A percentile compares a stretch with the other conserved stretches of the same genome.
Conservation (phyloP, 2,329 filamentous ascomycete species). For the Aureobasidium leucospermi region DNA sequence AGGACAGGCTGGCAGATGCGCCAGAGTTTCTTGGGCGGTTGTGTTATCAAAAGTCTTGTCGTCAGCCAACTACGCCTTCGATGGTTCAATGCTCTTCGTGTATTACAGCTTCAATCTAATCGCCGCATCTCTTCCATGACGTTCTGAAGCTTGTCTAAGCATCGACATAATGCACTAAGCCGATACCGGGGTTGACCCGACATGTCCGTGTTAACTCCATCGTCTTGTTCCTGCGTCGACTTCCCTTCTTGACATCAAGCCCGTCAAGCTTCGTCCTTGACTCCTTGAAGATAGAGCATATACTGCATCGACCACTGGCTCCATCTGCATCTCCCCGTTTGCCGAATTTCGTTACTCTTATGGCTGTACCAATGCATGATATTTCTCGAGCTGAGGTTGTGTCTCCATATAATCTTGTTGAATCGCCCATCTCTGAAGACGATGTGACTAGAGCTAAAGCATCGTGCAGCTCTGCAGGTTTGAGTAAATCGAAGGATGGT, state of each 20-base stretch:
- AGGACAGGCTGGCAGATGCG: constrained; percentile 3
- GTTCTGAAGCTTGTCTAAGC: constrained; percentile 41
- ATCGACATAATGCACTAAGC: not conserved
- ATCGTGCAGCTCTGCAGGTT: no score
- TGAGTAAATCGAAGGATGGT: no score
- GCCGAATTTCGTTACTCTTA: no score
- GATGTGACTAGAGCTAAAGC: no score
- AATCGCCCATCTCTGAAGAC: no score
- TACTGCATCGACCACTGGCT: no score
- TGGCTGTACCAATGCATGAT: no score
- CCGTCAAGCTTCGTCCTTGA: not conserved
- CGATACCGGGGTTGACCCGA: constrained; percentile 2
- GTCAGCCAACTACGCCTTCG: not conserved
- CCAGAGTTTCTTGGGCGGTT: not conserved
- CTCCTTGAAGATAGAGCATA: no score
- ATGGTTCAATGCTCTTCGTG: constrained; percentile 9
- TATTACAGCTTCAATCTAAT: constrained; percentile 9
- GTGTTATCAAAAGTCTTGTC: not conserved
- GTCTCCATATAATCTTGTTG: no score
- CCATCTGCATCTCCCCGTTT: no score
- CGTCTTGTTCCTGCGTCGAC: not conserved
- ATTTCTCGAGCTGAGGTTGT: no score
- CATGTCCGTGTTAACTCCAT: constrained; percentile 1
- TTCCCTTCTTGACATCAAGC: not conserved
- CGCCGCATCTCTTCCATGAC: constrained; percentile 9